Evolutionary conservation across 768 basidiomycete species (phyloP).

Genomic region (Naganishia onofrii): DNA sequence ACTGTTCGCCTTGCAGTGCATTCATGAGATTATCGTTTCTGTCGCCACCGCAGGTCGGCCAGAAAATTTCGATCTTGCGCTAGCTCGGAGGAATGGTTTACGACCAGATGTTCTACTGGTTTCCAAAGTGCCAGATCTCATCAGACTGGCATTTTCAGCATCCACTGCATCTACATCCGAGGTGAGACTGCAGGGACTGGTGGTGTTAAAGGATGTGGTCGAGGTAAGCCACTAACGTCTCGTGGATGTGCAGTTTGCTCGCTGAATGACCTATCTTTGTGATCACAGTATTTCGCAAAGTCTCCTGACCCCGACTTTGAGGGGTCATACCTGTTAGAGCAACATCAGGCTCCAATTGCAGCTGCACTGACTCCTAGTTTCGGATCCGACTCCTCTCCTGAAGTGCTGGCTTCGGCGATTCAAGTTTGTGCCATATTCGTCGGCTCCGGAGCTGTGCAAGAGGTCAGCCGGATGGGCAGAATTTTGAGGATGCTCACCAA

Average conservation of each 20-base stretch:
- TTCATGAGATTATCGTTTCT: constrained; percentile 80
- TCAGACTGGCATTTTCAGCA: constrained; percentile 96
- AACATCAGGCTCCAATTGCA: constrained; percentile 96
- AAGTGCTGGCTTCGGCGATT: constrained; percentile 87
- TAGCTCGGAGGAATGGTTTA: constrained; percentile 64
- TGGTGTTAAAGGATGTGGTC: constrained; percentile 87
- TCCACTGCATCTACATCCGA: constrained; percentile 95
- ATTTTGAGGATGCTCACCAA: constrained; percentile 83
- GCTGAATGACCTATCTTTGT: not conserved
- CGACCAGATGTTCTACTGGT: constrained; percentile 67
- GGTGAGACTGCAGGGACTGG: constrained; percentile 83
- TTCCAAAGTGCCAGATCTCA: constrained; percentile 83
- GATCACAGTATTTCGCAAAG: constrained; percentile 72
- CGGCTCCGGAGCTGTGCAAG: constrained; percentile 89
- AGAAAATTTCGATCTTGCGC: constrained; percentile 78
- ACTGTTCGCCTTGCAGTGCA: constrained; percentile 84
- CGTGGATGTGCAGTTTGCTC: not conserved
- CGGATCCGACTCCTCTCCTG: constrained; percentile 89
- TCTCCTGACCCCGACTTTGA: constrained; percentile 91
- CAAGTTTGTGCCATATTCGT: constrained; percentile 93
- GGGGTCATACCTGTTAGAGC: constrained; percentile 83
- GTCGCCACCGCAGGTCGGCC: constrained; percentile 68
- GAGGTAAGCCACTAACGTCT: constrained; percentile 59
- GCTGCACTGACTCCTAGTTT: constrained; percentile 96
- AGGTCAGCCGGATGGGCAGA: constrained; percentile 85